phyloP scores from a whole-genome alignment of 225 moss, liverwort and hornwort genomes.

The Anthoceros angustus region DNA sequence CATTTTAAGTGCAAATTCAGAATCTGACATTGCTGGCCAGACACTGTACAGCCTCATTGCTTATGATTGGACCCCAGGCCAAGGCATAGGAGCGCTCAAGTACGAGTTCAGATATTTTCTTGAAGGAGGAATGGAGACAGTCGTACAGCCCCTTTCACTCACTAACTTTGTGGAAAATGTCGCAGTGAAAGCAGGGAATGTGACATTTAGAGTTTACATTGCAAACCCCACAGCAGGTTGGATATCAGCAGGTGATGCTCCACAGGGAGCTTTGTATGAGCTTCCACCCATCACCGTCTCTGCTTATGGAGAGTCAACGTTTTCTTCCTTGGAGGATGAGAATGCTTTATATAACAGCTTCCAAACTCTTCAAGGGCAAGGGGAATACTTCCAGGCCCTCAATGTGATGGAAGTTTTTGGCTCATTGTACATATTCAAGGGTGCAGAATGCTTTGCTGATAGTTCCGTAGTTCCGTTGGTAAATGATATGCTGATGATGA shows the following conservation, averaged over 20 bases:
- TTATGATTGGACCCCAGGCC: conserved; percentile 34
- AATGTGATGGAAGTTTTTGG: not conserved
- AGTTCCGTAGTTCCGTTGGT: not conserved
- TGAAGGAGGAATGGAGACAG: conserved; percentile 11
- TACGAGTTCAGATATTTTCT: conserved; percentile 40
- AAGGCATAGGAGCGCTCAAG: conserved; percentile 19
- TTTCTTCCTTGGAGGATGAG: not conserved
- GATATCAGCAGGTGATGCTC: not conserved
- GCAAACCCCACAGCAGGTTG: conserved; percentile 10
- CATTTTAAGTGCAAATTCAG: conserved; percentile 8
- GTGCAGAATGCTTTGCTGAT: not conserved
- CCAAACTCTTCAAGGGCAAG: not conserved
- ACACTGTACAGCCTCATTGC: conserved; percentile 27
- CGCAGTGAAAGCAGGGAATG: conserved; percentile 18
- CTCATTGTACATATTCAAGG: not conserved
- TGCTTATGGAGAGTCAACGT: not conserved
- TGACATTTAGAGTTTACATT: conserved; percentile 26
- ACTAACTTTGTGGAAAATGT: conserved; percentile 20
- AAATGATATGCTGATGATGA: not conserved
- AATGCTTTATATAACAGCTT: not conserved
- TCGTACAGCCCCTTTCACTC: conserved; percentile 15
- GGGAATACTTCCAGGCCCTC: not conserved
- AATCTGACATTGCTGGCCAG: conserved; percentile 20
- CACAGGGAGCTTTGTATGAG: not conserved
- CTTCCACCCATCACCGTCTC: not conserved